Percentiles rank a stretch among this genome's conserved stretches.
Conservation (phyloP, 176 grass and related monocot genomes). For the Cymbopogon citratus region DNA sequence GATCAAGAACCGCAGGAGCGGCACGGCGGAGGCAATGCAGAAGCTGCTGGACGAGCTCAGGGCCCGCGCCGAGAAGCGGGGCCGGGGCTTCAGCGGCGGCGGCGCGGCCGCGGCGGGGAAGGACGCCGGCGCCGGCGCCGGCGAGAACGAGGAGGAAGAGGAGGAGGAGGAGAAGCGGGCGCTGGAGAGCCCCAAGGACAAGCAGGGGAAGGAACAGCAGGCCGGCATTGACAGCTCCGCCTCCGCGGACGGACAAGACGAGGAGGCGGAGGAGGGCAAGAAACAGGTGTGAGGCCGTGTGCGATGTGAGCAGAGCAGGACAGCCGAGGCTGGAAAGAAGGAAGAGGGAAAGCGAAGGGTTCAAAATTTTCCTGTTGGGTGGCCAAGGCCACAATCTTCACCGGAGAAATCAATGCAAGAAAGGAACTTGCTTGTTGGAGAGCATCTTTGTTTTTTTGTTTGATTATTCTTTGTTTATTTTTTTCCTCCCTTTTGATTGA, state of each 20-base stretch:
- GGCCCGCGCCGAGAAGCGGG: conserved; percentile 31
- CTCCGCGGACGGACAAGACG: conserved; percentile 31
- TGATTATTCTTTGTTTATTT: conserved; percentile 2
- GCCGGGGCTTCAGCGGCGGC: neutral
- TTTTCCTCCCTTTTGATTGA: neutral
- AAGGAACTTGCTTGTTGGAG: neutral
- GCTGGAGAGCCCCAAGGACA: conserved; percentile 78
- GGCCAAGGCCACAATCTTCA: neutral
- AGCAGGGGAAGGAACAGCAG: conserved; percentile 34
- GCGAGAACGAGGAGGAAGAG: conserved; percentile 45
- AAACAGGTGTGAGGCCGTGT: conserved; percentile 17
- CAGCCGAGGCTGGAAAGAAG: neutral
- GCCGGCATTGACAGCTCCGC: conserved; percentile 23
- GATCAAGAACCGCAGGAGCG: conserved; percentile 60
- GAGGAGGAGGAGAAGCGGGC: conserved; percentile 83
- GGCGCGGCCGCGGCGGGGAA: neutral
- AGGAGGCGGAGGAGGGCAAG: conserved; percentile 36
- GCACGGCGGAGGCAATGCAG: conserved; percentile 36
- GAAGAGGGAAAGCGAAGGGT: conserved; percentile 35
- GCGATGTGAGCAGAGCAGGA: neutral
- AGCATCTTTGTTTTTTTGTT: neutral
- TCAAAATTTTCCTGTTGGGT: conserved; percentile 40
- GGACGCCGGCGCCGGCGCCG: neutral
- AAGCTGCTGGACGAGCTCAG: conserved; percentile 38
- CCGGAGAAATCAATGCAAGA: neutral